A percentile compares a stretch with the other conserved stretches of the same genome.
Evolutionary conservation across 2,329 filamentous ascomycete species (phyloP).

Genomic region (Paecilomyces variotii): DNA sequence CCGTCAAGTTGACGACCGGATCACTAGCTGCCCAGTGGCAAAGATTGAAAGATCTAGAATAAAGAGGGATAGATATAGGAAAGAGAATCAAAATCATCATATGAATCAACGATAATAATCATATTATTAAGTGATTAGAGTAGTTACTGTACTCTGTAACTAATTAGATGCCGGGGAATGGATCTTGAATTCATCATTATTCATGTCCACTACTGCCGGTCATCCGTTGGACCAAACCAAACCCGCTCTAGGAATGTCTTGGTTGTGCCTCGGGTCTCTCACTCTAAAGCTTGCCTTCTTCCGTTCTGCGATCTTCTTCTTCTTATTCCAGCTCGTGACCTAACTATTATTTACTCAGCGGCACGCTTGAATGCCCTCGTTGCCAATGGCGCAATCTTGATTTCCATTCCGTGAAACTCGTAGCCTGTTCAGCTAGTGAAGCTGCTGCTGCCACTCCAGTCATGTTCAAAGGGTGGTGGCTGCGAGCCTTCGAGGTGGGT

Average conservation of each 20-base stretch:
- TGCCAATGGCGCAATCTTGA: background rate
- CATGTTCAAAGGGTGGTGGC: slow-evolving; percentile 11
- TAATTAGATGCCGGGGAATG: background rate
- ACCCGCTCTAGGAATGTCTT: background rate
- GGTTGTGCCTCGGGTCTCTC: background rate
- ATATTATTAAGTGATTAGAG: no score
- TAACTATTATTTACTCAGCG: background rate
- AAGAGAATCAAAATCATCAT: background rate
- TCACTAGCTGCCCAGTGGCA: background rate
- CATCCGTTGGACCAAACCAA: background rate
- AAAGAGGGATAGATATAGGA: background rate
- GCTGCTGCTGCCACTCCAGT: slow-evolving; percentile 2
- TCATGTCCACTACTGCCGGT: background rate
- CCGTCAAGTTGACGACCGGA: background rate
- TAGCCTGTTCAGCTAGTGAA: background rate
- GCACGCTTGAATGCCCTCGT: background rate
- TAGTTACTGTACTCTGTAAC: background rate
- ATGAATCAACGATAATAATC: background rate
- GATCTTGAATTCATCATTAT: background rate
- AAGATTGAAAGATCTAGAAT: background rate
- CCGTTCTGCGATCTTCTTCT: background rate
- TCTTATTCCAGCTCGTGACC: background rate
- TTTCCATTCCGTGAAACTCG: slow-evolving; percentile 1
- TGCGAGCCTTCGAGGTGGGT: slow-evolving; percentile 29
- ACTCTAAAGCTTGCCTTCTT: background rate